A percentile compares a stretch with the other conserved stretches of the same genome.
These are phyloP conservation scores for Teratosphaeria destructans DNA, from an alignment of 2,329 filamentous ascomycete species.

Conservation along the genomic window DNA sequence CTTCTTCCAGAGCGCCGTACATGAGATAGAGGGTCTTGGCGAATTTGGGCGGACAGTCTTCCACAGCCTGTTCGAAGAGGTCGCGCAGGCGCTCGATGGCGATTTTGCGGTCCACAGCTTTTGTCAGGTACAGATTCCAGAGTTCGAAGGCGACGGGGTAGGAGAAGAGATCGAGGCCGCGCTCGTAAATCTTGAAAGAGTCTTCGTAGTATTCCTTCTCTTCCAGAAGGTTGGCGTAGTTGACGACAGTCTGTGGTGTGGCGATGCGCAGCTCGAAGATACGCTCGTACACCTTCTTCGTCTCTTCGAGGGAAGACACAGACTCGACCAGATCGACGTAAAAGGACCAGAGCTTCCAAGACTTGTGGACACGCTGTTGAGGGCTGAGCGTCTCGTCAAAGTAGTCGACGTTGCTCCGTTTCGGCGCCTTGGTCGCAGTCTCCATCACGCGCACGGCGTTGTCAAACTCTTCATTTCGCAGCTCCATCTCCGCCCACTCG, in stretches of 20 bases:
- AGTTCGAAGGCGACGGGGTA: conserved; percentile 97
- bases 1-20: conserved; percentile 96
- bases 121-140: conserved; percentile 96
- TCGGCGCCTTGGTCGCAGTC: conserved; percentile 93
- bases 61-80: conserved; percentile 92
- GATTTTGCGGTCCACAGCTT: conserved; percentile 92
- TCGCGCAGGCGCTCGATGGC: conserved; percentile 88
- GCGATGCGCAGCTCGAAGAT: conserved; percentile 98
- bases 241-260: conserved; percentile 95
- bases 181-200: conserved; percentile 93
- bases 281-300: conserved; percentile 85
- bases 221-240: conserved; percentile 91
- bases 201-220: conserved; percentile 95
- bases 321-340: conserved; percentile 97
- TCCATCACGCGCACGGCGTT: conserved; percentile 92
- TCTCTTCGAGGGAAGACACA: conserved; percentile 82
- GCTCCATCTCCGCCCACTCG: conserved; percentile 97
- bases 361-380: conserved; percentile 95
- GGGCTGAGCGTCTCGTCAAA: conserved; percentile 91
- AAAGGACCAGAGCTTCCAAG: conserved; percentile 99
- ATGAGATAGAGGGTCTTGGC: conserved; percentile 94
- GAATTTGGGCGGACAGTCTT: conserved; percentile 89
- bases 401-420: conserved; percentile 96
- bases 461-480: conserved; percentile 92
- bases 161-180: conserved; percentile 93